These are phyloP conservation scores for Volvox africanus DNA, from an alignment of 139 green algal species.

Conservation along the genomic window DNA sequence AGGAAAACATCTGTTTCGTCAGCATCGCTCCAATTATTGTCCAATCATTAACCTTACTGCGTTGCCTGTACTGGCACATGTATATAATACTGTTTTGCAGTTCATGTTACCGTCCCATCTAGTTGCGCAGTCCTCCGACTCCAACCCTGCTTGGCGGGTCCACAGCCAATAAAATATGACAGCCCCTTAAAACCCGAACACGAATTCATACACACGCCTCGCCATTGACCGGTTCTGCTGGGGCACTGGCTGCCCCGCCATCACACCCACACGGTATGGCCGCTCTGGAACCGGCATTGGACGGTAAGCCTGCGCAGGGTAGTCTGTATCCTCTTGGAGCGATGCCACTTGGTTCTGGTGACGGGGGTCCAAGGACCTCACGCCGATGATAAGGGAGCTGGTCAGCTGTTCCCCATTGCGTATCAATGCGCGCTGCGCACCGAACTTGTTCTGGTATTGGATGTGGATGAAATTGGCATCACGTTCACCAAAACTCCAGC, in stretches of 20 bases:
- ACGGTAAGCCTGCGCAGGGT: background rate
- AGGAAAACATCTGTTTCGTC: too few relatives aligned
- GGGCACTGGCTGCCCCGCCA: slow-evolving; percentile 53
- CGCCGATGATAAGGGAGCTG: slow-evolving; percentile 64
- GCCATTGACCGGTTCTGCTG: slow-evolving; percentile 49
- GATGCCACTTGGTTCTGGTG: slow-evolving; percentile 47
- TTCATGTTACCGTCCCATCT: too few relatives aligned
- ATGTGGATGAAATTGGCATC: slow-evolving; percentile 71
- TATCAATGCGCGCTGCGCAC: slow-evolving; percentile 66
- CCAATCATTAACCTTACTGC: too few relatives aligned
- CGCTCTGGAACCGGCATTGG: slow-evolving; percentile 47
- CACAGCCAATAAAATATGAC: background rate
- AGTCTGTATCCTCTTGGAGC: background rate
- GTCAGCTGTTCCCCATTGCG: slow-evolving; percentile 65
- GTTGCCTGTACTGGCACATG: too few relatives aligned
- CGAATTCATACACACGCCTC: slow-evolving; percentile 64
- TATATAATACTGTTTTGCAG: too few relatives aligned
- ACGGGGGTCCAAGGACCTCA: slow-evolving; percentile 67
- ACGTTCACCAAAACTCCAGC: slow-evolving; percentile 67
- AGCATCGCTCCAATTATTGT: too few relatives aligned
- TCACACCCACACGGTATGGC: slow-evolving; percentile 63
- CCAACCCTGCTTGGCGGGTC: too few relatives aligned
- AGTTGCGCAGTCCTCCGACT: too few relatives aligned
- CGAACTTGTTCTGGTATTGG: slow-evolving; percentile 73
- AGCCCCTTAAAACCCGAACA: slow-evolving; percentile 49